Evolutionary conservation across 768 basidiomycete genomes (phyloP).

Genomic region (Neoboletus subvelutipes): DNA sequence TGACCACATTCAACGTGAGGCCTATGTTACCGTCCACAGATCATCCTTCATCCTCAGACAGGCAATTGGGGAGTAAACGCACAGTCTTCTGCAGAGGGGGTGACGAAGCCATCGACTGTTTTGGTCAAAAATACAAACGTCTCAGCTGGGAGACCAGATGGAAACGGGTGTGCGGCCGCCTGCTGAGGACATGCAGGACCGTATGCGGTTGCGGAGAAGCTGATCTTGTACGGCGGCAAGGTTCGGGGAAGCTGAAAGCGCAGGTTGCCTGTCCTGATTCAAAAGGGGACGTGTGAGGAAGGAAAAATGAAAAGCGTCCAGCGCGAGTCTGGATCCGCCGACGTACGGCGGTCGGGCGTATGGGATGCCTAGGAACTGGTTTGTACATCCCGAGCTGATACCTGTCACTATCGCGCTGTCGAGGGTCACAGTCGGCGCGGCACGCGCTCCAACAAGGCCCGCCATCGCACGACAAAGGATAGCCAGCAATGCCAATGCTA

Average conservation of each 20-base stretch:
- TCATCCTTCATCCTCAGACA: neutral
- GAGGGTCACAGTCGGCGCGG: conserved; percentile 27
- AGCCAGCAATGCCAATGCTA: neutral
- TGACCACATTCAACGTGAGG: conserved; percentile 52
- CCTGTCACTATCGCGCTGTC: conserved; percentile 33
- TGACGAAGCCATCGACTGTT: conserved; percentile 28
- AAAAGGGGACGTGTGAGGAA: neutral
- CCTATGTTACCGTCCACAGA: conserved; percentile 24
- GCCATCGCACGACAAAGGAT: neutral
- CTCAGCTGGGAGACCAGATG: conserved; percentile 17
- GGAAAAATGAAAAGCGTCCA: neutral
- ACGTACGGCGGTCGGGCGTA: conserved; percentile 41
- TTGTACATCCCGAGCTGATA: conserved; percentile 17
- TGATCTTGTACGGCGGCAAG: conserved; percentile 5
- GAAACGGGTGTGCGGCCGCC: conserved; percentile 1
- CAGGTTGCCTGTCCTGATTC: conserved; percentile 29
- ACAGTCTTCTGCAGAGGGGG: conserved; percentile 47
- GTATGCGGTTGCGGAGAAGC: conserved; percentile 4
- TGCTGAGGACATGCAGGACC: conserved; percentile 16
- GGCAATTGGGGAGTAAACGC: conserved; percentile 10
- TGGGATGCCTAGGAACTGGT: conserved; percentile 41
- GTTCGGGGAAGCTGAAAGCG: conserved; percentile 33
- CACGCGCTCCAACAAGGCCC: neutral
- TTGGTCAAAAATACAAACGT: conserved; percentile 24
- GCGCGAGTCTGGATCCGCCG: neutral